phyloP scores from a whole-genome alignment of 768 basidiomycete species.

The Gymnopilus junonius region DNA sequence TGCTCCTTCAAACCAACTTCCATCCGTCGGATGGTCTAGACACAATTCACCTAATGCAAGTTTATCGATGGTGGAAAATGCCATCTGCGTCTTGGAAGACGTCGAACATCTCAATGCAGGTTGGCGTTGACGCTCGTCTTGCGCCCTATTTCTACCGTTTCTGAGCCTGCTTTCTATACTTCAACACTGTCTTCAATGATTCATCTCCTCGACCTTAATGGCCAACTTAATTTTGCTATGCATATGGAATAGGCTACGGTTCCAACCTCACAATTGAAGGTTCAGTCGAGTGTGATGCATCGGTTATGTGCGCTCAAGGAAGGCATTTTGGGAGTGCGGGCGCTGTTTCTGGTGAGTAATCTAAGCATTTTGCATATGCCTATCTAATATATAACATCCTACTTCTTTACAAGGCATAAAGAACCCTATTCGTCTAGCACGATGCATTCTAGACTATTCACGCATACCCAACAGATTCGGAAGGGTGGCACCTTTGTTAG shows the following conservation, averaged over 20 bases:
- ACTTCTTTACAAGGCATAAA: slow-evolving; percentile 55
- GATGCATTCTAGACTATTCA: slow-evolving; percentile 57
- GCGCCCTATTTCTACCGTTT: background rate
- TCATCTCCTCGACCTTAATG: background rate
- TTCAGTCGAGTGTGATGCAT: slow-evolving; percentile 81
- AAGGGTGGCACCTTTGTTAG: slow-evolving; percentile 73
- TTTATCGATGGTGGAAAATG: slow-evolving; percentile 50
- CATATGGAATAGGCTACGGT: slow-evolving; percentile 57
- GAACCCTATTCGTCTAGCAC: slow-evolving; percentile 71
- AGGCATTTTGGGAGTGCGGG: slow-evolving; percentile 69
- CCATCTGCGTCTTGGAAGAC: slow-evolving; percentile 67
- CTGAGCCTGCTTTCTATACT: background rate
- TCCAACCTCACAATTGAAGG: slow-evolving; percentile 81
- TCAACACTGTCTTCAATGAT: background rate
- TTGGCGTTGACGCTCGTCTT: background rate
- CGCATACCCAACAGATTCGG: slow-evolving; percentile 53
- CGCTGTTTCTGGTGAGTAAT: slow-evolving; percentile 62
- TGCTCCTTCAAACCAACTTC: background rate
- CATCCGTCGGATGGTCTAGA: background rate
- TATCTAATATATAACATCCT: background rate
- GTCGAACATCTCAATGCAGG: slow-evolving; percentile 72
- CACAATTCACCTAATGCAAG: background rate
- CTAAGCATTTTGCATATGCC: background rate
- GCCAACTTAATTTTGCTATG: background rate
- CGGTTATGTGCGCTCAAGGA: slow-evolving; percentile 52